These are phyloP conservation scores for Colletotrichum abscissum DNA, from an alignment of 2,329 filamentous ascomycete species.

Conservation along the genomic window DNA sequence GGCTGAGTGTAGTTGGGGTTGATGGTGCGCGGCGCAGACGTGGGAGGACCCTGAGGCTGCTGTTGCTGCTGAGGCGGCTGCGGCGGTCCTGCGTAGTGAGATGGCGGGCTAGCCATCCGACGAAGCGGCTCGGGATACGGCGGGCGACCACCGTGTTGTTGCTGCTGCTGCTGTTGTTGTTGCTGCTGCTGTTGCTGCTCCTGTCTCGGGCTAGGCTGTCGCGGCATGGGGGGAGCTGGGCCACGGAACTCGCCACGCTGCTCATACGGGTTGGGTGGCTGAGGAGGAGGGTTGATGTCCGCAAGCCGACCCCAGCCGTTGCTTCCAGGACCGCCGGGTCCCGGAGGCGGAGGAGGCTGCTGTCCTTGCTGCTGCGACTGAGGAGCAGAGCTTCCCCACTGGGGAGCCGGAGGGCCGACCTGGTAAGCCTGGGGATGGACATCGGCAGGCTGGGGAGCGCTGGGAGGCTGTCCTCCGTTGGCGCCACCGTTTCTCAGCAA, in stretches of 20 bases:
- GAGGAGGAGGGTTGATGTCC: slow-evolving; percentile 81
- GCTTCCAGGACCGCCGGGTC: slow-evolving; percentile 66
- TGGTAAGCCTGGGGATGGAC: slow-evolving; percentile 97
- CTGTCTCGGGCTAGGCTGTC: slow-evolving; percentile 81
- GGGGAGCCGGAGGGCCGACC: slow-evolving; percentile 84
- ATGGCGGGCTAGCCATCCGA: slow-evolving; percentile 64
- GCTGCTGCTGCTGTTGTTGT: slow-evolving; percentile 55
- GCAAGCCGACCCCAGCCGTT: slow-evolving; percentile 75
- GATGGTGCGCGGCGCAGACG: slow-evolving; percentile 63
- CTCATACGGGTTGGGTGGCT: slow-evolving; percentile 85
- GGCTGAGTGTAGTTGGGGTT: slow-evolving; percentile 70
- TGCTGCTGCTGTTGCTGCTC: slow-evolving; percentile 67
- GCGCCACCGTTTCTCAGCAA: slow-evolving; percentile 85
- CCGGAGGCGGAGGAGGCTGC: slow-evolving; percentile 63
- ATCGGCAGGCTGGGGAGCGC: slow-evolving; percentile 91
- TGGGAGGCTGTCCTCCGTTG: slow-evolving; percentile 77
- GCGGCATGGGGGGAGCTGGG: slow-evolving; percentile 72
- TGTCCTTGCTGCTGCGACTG: slow-evolving; percentile 55
- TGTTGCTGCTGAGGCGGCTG: slow-evolving; percentile 61
- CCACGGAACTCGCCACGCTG: slow-evolving; percentile 78
- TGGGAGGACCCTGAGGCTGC: slow-evolving; percentile 51
- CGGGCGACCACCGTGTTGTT: slow-evolving; percentile 34
- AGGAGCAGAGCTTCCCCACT: slow-evolving; percentile 86
- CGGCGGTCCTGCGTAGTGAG: slow-evolving; percentile 62
- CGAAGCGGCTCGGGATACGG: slow-evolving; percentile 49